Evolutionary conservation across 1,139 yeast genomes (phyloP).

Genomic region (Pichia sp.): DNA sequence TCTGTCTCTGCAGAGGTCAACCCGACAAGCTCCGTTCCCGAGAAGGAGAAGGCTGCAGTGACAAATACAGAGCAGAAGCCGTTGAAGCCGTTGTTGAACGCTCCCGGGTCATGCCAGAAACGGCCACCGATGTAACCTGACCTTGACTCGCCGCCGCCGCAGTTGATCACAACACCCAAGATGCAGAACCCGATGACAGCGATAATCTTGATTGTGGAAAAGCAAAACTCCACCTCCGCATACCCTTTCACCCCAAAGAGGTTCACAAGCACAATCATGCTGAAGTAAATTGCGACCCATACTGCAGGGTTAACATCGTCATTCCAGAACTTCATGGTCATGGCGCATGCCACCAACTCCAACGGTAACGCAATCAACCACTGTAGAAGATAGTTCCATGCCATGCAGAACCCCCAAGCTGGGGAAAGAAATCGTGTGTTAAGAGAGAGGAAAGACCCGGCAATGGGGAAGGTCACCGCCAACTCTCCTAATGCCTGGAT

Average conservation of each 20-base stretch:
- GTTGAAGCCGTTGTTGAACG: conserved; percentile 47
- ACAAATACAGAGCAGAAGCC: conserved; percentile 46
- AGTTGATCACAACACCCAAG: conserved; percentile 43
- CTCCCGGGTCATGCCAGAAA: conserved; percentile 58
- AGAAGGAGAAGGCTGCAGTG: conserved; percentile 54
- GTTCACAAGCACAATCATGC: conserved; percentile 40
- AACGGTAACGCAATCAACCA: conserved; percentile 66
- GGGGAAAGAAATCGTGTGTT: conserved; percentile 59
- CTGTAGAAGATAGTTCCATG: conserved; percentile 60
- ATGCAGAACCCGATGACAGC: conserved; percentile 43
- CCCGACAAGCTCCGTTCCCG: conserved; percentile 46
- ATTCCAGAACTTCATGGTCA: conserved; percentile 62
- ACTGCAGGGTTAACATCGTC: conserved; percentile 53
- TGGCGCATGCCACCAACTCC: conserved; percentile 64
- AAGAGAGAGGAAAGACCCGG: conserved; percentile 62
- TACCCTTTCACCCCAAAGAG: conserved; percentile 26
- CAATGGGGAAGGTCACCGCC: conserved; percentile 57
- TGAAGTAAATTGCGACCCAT: conserved; percentile 59
- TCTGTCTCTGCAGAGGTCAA: conserved; percentile 46
- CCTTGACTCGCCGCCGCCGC: conserved; percentile 57
- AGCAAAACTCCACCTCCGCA: conserved; percentile 27
- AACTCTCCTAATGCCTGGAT: conserved; percentile 57
- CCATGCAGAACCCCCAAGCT: conserved; percentile 68
- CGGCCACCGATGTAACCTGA: conserved; percentile 53
- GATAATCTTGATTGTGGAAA: conserved; percentile 23